Evolutionary conservation across 805 yeast genomes (phyloP), one percentile per base, ranked within the genome.

Genomic region (Pichia exigua): DNA sequence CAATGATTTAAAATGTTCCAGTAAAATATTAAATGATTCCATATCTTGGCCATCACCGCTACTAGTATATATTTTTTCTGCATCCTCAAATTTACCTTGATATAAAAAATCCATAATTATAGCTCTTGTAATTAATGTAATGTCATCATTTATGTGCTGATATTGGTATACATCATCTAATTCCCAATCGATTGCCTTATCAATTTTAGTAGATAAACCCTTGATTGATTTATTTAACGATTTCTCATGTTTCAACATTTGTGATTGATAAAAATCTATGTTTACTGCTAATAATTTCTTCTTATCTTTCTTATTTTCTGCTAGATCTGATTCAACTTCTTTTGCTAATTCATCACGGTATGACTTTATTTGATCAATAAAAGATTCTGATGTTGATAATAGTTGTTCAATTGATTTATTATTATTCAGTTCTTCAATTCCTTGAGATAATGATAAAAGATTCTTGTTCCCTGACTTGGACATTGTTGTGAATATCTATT

Each of bases 391-490:
- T 21, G 45, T 30, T 41, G 43, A 42, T 55, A 57, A 47, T 89
- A 85, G 63, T 70, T 83, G 10, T 67, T 84, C 3, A 76, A 85
- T 0, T 73, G 73, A 56, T 76, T 76, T 49, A 77, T 82, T 54
- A 62, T 82, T 52, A 67, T 66, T 47, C 73, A 75, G 42, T 62
- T 83, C 57, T 68, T 71, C 43, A 65, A 69, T 24, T 4, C 35
- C 44, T 12, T 43, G 41, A 2, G 47, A 30, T 4, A 50, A 4
- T 15, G 54, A 40, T 13, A 9, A 2, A 6, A 28, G 32, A 24
- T 49, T 42, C 18, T 46, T 46, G 20, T 8, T 21, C 11, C 49
- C 49, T 13, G 20, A 11, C 4, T 28, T 40, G 7, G 38, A 13
- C 49, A 46, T 46, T 6, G 3, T 30, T 30, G 35, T 30, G 3